Conservation (phyloP, 1,284 basidiomycete genomes). For the Heterobasidion irregulare region DNA sequence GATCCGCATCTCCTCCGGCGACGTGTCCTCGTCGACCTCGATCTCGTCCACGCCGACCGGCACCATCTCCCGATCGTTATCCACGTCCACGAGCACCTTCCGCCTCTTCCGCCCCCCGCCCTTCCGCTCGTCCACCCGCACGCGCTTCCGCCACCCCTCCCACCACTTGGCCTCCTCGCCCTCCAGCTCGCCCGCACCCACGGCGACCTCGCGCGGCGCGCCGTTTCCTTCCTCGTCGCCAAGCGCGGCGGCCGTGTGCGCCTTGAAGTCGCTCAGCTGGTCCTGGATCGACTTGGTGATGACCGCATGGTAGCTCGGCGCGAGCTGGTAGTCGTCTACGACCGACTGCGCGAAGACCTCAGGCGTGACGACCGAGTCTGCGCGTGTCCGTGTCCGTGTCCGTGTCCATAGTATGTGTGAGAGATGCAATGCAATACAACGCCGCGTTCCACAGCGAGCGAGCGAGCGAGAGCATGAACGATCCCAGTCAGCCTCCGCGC, state of each 20-base stretch:
- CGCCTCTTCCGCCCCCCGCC: constrained; percentile 14
- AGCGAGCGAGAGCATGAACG: no score
- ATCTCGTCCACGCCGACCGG: constrained; percentile 32
- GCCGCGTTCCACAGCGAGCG: not conserved
- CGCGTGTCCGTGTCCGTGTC: not conserved
- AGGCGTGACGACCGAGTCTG: constrained; percentile 84
- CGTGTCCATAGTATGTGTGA: not conserved
- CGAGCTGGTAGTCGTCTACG: constrained; percentile 86
- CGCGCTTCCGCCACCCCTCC: constrained; percentile 57
- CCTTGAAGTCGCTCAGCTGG: constrained; percentile 76
- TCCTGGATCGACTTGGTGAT: constrained; percentile 86
- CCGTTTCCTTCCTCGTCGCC: not conserved
- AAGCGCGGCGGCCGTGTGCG: constrained; percentile 37
- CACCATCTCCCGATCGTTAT: not conserved
- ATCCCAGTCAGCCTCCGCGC: not conserved
- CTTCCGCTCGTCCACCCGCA: constrained; percentile 27
- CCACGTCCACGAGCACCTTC: constrained; percentile 15
- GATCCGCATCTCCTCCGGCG: constrained; percentile 83
- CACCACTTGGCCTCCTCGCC: constrained; percentile 60
- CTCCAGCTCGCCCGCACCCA: constrained; percentile 17
- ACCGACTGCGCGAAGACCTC: constrained; percentile 86
- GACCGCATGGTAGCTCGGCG: constrained; percentile 59
- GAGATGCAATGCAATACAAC: not conserved
- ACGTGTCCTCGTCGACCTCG: constrained; percentile 45
- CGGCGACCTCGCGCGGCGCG: constrained; percentile 20